phyloP scores from a whole-genome alignment of 164 flowering plant species.

The Tetracentron sinense region DNA sequence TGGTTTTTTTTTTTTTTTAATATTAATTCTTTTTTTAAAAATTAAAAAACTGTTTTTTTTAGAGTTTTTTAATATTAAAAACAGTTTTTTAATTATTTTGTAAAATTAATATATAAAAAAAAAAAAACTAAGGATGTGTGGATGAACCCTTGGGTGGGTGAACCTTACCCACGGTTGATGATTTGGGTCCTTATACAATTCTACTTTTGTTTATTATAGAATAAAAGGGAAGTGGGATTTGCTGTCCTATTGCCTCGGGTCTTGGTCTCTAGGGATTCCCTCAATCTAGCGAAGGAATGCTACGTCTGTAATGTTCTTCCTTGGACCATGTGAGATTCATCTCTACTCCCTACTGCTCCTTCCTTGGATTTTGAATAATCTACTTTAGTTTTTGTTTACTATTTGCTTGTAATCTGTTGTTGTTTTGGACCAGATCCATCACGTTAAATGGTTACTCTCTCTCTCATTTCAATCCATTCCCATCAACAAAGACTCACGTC shows the following conservation, averaged over 20 bases:
- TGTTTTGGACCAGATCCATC: not conserved
- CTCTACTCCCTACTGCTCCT: constrained; percentile 13
- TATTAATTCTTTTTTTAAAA: too few species aligned
- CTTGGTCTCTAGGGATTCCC: constrained; percentile 53
- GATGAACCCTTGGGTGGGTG: too few species aligned
- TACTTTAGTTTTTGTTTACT: not conserved
- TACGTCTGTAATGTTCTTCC: constrained; percentile 26
- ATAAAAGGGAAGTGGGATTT: constrained; percentile 35
- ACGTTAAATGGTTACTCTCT: constrained; percentile 8
- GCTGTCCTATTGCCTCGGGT: constrained; percentile 32
- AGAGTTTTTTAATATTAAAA: too few species aligned
- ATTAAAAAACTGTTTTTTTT: too few species aligned
- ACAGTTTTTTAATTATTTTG: too few species aligned
- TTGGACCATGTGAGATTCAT: constrained; percentile 39
- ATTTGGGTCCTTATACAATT: too few species aligned
- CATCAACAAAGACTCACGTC: not conserved
- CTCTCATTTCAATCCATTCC: not conserved
- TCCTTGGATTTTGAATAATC: constrained; percentile 30
- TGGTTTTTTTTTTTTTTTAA: too few species aligned
- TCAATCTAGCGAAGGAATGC: constrained; percentile 25
- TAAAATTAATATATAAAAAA: too few species aligned
- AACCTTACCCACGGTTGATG: too few species aligned
- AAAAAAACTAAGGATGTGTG: too few species aligned
- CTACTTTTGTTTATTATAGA: not conserved
- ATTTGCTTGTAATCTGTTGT: not conserved